phyloP scores from a whole-genome alignment of 2,329 filamentous ascomycete genomes.

The Microdochium nivale region DNA sequence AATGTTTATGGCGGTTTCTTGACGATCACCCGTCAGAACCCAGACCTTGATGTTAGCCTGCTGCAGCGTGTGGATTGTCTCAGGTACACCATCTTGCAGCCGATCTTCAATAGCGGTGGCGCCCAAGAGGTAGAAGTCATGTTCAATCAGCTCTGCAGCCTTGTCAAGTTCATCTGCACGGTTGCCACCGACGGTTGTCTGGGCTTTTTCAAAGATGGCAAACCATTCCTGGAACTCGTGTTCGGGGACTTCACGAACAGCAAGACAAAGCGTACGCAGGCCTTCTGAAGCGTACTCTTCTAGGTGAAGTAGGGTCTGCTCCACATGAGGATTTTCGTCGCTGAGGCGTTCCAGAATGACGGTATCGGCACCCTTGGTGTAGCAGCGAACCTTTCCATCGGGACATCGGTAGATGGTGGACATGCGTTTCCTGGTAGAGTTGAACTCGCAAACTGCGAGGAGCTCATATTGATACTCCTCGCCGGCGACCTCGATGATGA shows the following conservation, averaged over 20 bases:
- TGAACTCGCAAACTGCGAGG: slow-evolving; percentile 97
- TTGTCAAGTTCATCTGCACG: slow-evolving; percentile 94
- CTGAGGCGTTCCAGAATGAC: slow-evolving; percentile 90
- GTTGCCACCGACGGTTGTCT: slow-evolving; percentile 85
- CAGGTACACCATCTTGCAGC: slow-evolving; percentile 92
- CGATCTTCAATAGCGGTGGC: slow-evolving; percentile 97
- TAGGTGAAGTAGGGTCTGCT: slow-evolving; percentile 86
- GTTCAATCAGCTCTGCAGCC: slow-evolving; percentile 90
- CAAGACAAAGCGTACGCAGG: slow-evolving; percentile 85
- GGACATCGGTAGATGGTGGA: slow-evolving; percentile 95
- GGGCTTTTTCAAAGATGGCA: slow-evolving; percentile 76
- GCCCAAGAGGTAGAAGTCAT: slow-evolving; percentile 81
- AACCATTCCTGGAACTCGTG: slow-evolving; percentile 84
- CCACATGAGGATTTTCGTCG: slow-evolving; percentile 76
- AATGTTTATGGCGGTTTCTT: slow-evolving; percentile 99
- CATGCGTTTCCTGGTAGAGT: slow-evolving; percentile 96
- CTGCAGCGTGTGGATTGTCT: slow-evolving; percentile 95
- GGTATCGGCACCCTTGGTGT: slow-evolving; percentile 95
- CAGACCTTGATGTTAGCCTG: slow-evolving; percentile 97
- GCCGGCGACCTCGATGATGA: slow-evolving; percentile 72
- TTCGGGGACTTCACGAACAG: slow-evolving; percentile 88
- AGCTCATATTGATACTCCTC: slow-evolving; percentile 77
- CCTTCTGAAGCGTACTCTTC: slow-evolving; percentile 98
- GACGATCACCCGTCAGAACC: slow-evolving; percentile 94
- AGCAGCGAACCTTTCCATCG: slow-evolving; percentile 87